Evolutionary conservation across 805 yeast genomes (phyloP), one percentile per base, ranked within the genome.

Genomic region (Starmera amethionina): DNA sequence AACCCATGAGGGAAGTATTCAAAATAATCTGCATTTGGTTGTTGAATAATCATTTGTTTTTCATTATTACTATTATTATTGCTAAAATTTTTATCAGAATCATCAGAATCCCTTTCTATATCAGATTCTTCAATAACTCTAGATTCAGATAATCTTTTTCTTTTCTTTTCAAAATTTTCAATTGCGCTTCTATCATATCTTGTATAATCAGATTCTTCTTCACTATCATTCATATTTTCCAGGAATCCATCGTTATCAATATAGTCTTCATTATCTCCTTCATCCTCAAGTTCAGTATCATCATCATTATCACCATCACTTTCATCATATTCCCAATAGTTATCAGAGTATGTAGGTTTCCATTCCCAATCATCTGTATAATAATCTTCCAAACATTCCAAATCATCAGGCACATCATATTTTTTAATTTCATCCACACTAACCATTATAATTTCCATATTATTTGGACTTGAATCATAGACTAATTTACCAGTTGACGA

Each of bases 221-320:
- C 27, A 22, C 27, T 22, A 22, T 22, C 3, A 22, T 8, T 8
- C 7, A 7, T 8, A 22, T 7, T 22, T 22, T 22, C 27, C 9
- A 22, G 3, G 6, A 22, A 2, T 22, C 6, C 27, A 32, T 32
- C 14, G 16, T 4, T 9, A 16, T 35, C 31, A 22, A 13, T 14
- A 15, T 28, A 35, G 16, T 40, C 31, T 10, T 10, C 33, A n/a
- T 34, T 27, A 18, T 37, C 15, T 30, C 36, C 44, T 30, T 34
- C 29, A 19, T 36, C 42, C 3, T 32, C 34, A 35, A 34, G 8
- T 34, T 13, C 12, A 5, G 8, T 12, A 8, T 34, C 30, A 34
- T 34, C 30, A 7, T 25, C 25, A 8, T 34, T 30, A 22, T 35
- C 22, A 27, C 13, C 37, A 32, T 32, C 19, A 32, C 7, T 10